Percentiles rank a stretch among this genome's conserved stretches.
Evolutionary conservation across 75 land plant species (phyloP).

Genomic region (Picea glauca): DNA sequence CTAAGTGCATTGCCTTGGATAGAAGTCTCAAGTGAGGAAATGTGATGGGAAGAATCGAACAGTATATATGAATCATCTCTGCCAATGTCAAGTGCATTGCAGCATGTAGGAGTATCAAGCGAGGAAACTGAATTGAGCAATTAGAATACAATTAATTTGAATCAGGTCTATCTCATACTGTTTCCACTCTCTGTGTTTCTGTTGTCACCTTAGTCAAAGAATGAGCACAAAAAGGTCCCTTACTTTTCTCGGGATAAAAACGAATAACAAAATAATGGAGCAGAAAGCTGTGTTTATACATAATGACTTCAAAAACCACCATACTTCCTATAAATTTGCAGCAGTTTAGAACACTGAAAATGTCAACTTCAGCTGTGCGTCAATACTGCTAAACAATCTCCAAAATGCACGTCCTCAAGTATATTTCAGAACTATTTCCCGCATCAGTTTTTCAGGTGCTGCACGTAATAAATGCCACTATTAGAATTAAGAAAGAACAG

Average conservation of each 20-base stretch:
- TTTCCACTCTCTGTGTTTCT: background rate
- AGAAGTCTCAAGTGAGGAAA: too few species aligned
- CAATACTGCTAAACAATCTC: background rate
- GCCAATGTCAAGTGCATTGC: too few species aligned
- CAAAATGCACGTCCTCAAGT: background rate
- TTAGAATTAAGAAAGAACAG: background rate
- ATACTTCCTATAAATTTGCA: background rate
- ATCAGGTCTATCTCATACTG: too few species aligned
- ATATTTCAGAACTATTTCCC: slow-evolving; percentile 20
- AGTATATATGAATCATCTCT: too few species aligned
- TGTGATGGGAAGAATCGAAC: too few species aligned
- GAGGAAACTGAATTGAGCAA: too few species aligned
- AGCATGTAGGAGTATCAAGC: too few species aligned
- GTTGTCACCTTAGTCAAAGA: background rate
- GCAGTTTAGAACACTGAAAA: background rate
- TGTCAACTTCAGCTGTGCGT: background rate
- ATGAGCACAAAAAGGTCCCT: background rate
- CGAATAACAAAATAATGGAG: background rate
- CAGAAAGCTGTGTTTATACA: background rate
- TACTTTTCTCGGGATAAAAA: background rate
- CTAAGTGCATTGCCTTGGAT: too few species aligned
- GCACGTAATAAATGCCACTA: slow-evolving; percentile 4
- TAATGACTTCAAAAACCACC: background rate
- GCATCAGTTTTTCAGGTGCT: slow-evolving; percentile 43
- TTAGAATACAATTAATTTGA: too few species aligned